phyloP scores from a whole-genome alignment of 768 basidiomycete species.

The Boletus patriciae region DNA sequence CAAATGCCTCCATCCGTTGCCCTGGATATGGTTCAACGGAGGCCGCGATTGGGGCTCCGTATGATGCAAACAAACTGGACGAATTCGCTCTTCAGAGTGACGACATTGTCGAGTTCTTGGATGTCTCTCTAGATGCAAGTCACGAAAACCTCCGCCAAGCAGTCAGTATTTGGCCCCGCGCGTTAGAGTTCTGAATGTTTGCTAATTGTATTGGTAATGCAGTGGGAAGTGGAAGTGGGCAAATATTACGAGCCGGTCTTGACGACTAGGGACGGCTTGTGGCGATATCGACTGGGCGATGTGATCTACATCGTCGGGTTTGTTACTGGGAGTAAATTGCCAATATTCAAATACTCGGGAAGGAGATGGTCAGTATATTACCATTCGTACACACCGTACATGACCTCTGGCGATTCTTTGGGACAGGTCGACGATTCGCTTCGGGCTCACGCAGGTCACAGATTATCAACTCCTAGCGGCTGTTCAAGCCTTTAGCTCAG shows the following conservation, averaged over 20 bases:
- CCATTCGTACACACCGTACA: neutral
- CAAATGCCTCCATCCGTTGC: neutral
- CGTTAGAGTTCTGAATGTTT: neutral
- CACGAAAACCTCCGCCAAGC: conserved; percentile 13
- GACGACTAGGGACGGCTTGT: conserved; percentile 23
- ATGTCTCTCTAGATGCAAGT: conserved; percentile 4
- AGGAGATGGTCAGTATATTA: conserved; percentile 16
- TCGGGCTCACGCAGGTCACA: conserved; percentile 1
- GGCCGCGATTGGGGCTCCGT: neutral
- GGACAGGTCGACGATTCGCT: conserved; percentile 8
- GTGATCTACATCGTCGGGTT: conserved; percentile 20
- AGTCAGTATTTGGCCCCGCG: conserved; percentile 1
- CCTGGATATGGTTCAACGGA: conserved; percentile 15
- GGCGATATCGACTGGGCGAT: conserved; percentile 25
- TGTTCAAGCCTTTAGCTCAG: neutral
- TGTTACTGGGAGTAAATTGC: neutral
- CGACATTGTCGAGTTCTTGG: conserved; percentile 19
- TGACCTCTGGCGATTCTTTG: neutral
- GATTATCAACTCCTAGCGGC: conserved; percentile 13
- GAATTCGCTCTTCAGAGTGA: conserved; percentile 5
- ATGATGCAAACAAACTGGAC: conserved; percentile 4
- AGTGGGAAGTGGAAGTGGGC: conserved; percentile 21
- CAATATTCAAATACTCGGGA: conserved; percentile 12
- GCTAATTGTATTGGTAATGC: neutral
- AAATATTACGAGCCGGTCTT: conserved; percentile 20